Evolutionary conservation across 148 eudicot genomes (phyloP), one percentile per base, ranked within the genome.

Genomic region (Pouteria glomerata): DNA sequence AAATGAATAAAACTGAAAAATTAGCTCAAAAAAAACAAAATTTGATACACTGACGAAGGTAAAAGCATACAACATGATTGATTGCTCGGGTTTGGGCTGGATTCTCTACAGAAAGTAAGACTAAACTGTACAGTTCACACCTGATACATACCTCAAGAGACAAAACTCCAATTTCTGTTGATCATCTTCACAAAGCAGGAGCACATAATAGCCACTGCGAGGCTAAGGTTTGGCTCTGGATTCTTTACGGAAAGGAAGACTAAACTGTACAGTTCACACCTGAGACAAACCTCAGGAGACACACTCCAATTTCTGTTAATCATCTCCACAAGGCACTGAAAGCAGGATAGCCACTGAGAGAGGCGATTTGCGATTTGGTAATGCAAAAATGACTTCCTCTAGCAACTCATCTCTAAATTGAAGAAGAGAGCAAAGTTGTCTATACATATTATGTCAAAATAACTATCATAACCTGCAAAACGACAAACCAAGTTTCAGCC

Each of bases 381-480:
- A 23, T 21, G 60, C 34, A 39, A 55, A 37, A 14, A 5, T 35
- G 50, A 50, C 48, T 53, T 53, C 45, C 34, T 69, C 62, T 6
- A 12, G 19, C 15, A 21, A 42, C 41, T 34, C 26, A 56, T 35
- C 15, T 23, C 19, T 50, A 11, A n/a, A 23, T 33, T 23, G 61
- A 41, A 53, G 57, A 14, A 26, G 24, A 8, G 31, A 23, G 56
- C 47, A 53, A 29, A 39, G 24, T 31, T 63, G 35, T 39, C 47
- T 66, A 26, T 52, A 68, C 76, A 61, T 23, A 39, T 67, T 50
- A 19, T 39, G 70, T 53, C 65, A 62, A 78, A 61, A 48, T 41
- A 51, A 21, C 10, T 7, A 35, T 19, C 30, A 58, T 57, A 62
- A 64, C 77, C 81, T 68, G 77, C 70, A 73, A 73, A 4, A 66